Evolutionary conservation across 2,329 filamentous ascomycete species (phyloP).

Genomic region (Ophiostoma novo-ulmi): DNA sequence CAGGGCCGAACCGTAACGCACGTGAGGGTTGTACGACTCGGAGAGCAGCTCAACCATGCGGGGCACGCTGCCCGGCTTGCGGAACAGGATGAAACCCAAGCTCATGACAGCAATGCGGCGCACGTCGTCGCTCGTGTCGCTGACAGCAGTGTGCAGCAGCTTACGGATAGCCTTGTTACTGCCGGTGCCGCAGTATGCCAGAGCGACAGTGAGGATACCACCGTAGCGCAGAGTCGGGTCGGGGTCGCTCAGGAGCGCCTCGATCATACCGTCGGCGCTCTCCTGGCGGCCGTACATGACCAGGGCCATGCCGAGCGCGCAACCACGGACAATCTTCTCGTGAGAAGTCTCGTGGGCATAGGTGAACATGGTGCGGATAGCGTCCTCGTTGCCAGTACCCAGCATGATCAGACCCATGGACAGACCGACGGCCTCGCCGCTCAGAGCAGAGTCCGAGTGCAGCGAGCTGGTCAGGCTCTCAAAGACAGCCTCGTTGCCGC

Average conservation of each 20-base stretch:
- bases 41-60: conserved; percentile 98
- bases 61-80: conserved; percentile 92
- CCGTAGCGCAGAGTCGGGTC: conserved; percentile 92
- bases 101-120: conserved; percentile 95
- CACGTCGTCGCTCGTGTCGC: conserved; percentile 96
- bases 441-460: conserved; percentile 90
- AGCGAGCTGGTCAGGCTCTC: conserved; percentile 85
- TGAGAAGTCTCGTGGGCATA: conserved; percentile 98
- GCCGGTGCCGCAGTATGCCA: conserved; percentile 94
- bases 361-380: conserved; percentile 92
- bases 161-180: conserved; percentile 99
- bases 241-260: conserved; percentile 85
- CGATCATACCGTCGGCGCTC: conserved; percentile 88
- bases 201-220: conserved; percentile 96
- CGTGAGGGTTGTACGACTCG: conserved; percentile 98
- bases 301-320: conserved; percentile 92
- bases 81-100: conserved; percentile 95
- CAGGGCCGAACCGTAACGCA: conserved; percentile 96
- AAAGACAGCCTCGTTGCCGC: conserved; percentile 83
- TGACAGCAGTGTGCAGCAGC: conserved; percentile 91
- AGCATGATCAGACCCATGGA: conserved; percentile 98
- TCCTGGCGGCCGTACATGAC: conserved; percentile 98
- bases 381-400: conserved; percentile 91
- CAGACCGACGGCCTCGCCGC: conserved; percentile 91
- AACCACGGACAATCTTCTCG: conserved; percentile 95